Conservation (phyloP, 2,329 filamentous ascomycete genomes). For the Dendryphion nanum region DNA sequence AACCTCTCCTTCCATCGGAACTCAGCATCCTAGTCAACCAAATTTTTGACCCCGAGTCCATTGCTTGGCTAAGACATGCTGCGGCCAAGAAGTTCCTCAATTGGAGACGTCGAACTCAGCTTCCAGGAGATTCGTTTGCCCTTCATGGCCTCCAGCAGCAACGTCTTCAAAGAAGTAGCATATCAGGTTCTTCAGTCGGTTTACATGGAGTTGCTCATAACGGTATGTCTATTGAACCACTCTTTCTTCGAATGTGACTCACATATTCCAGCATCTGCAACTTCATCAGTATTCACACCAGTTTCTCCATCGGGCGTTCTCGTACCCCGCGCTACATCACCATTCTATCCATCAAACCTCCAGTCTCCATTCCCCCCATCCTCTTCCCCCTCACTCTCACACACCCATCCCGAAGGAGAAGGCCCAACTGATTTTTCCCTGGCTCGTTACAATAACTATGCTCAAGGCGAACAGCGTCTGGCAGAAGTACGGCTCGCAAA, state of each 20-base stretch:
- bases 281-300: conserved; percentile 36
- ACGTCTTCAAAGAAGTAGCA: conserved; percentile 19
- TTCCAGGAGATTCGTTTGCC: conserved; percentile 26
- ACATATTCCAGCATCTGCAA: conserved; percentile 23
- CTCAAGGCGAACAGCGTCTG: conserved; percentile 58
- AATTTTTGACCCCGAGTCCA: conserved; percentile 74
- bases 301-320: conserved; percentile 40
- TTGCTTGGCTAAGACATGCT: conserved; percentile 77
- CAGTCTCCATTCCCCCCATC: conserved; percentile 36
- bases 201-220: conserved; percentile 23
- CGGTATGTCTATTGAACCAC: conserved; percentile 12
- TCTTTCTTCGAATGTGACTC: conserved; percentile 7
- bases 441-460: conserved; percentile 51
- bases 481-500: conserved; percentile 72
- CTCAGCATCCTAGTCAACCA: conserved; percentile 66
- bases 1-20: conserved; percentile 76
- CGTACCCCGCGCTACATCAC: conserved; percentile 33
- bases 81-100: conserved; percentile 78
- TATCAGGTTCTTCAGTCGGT: conserved; percentile 30
- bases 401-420: conserved; percentile 21
- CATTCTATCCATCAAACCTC: conserved; percentile 24
- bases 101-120: conserved; percentile 57
- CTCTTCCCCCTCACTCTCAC: conserved; percentile 33
- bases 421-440: conserved; percentile 36
- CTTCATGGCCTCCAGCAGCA: conserved; percentile 21